phyloP scores from a whole-genome alignment of 2,329 filamentous ascomycete species.

The Rosellinia necatrix region DNA sequence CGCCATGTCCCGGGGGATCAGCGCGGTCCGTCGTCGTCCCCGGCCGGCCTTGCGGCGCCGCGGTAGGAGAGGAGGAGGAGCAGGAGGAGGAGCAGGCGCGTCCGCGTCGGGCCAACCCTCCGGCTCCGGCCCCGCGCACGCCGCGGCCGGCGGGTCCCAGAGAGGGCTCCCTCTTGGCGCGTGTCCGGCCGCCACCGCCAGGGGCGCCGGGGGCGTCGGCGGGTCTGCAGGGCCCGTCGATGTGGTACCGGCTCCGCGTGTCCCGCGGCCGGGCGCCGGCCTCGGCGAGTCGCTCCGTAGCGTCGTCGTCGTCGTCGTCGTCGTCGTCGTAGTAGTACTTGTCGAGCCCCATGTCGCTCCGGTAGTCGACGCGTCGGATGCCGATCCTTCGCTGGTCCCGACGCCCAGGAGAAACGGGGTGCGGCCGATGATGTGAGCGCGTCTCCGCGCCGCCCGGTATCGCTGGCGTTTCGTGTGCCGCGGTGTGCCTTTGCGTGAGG shows the following conservation, averaged over 20 bases:
- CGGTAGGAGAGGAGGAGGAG: too few species aligned
- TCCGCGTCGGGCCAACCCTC: too few species aligned
- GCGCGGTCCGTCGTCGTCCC: too few species aligned
- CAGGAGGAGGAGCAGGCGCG: too few species aligned
- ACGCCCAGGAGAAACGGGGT: slow-evolving; percentile 16
- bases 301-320: slow-evolving; percentile 25
- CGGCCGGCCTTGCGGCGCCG: not conserved
- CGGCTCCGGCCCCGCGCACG: not conserved
- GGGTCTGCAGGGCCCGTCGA: slow-evolving; percentile 26
- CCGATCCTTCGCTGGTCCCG: slow-evolving; percentile 10
- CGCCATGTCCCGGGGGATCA: too few species aligned
- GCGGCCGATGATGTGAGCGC: too few species aligned
- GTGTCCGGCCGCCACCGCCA: not conserved
- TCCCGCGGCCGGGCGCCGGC: slow-evolving; percentile 31
- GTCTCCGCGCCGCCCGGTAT: slow-evolving; percentile 14
- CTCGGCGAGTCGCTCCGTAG: slow-evolving; percentile 38
- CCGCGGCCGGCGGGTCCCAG: not conserved
- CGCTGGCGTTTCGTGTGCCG: not conserved
- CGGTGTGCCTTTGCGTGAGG: slow-evolving; percentile 16
- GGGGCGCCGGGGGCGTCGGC: slow-evolving; percentile 7
- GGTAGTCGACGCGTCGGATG: slow-evolving; percentile 15
- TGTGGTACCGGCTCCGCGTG: slow-evolving; percentile 35
- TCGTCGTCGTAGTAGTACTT: slow-evolving; percentile 21
- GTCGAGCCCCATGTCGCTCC: slow-evolving; percentile 12
- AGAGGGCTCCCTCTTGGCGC: not conserved